A percentile compares a stretch with the other conserved stretches of the same genome.
Evolutionary conservation across 2,329 filamentous ascomycete genomes (phyloP).

Genomic region (Cytospora paraplurivora): DNA sequence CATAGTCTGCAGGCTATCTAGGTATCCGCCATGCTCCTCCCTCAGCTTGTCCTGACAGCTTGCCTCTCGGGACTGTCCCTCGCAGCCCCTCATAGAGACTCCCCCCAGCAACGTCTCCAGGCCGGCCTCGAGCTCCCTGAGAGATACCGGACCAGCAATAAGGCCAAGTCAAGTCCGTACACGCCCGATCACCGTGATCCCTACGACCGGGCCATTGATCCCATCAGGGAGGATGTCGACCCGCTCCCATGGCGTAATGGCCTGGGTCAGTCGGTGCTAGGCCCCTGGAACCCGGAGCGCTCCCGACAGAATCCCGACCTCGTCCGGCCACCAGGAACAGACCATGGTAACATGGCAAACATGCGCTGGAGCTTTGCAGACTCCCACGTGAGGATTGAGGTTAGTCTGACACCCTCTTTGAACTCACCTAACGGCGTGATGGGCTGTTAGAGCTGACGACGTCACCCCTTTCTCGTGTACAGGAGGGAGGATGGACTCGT

Average conservation of each 20-base stretch:
- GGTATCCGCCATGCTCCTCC: conserved; percentile 18
- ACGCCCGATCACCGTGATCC: conserved; percentile 62
- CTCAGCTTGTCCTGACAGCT: conserved; percentile 30
- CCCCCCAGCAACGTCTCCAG: conserved; percentile 56
- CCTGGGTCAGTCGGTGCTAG: conserved; percentile 65
- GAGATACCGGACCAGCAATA: conserved; percentile 42
- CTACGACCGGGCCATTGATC: conserved; percentile 63
- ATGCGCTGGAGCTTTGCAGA: conserved; percentile 73
- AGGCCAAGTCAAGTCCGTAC: conserved; percentile 52
- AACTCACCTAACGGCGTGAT: background rate
- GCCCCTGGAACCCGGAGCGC: conserved; percentile 69
- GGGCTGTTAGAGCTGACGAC: background rate
- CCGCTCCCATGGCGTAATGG: conserved; percentile 68
- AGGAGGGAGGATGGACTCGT: conserved; percentile 77
- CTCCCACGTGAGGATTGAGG: conserved; percentile 65
- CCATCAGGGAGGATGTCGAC: conserved; percentile 60
- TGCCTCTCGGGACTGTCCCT: conserved; percentile 31
- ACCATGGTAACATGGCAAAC: conserved; percentile 70
- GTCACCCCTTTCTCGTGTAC: background rate
- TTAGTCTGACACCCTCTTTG: conserved; percentile 35
- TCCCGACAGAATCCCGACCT: conserved; percentile 72
- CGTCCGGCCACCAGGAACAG: conserved; percentile 71
- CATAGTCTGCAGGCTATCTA: conserved; percentile 8
- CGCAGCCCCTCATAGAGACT: conserved; percentile 46
- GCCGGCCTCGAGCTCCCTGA: conserved; percentile 50